These are phyloP conservation scores for Wallacemonas rigidus DNA, from an alignment of 208 protist species.

Conservation along the genomic window DNA sequence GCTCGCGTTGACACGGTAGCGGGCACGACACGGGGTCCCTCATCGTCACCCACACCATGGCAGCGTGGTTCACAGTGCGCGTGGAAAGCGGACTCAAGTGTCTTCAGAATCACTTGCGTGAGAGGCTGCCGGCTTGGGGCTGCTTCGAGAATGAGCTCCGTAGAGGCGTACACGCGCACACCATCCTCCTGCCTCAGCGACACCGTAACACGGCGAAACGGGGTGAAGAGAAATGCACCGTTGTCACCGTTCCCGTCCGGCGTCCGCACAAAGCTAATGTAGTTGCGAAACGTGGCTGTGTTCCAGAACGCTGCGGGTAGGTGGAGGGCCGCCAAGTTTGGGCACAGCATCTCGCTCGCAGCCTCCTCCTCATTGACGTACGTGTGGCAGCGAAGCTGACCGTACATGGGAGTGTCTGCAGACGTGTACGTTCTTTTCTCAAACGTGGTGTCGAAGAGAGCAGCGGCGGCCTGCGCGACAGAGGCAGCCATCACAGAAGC, in stretches of 20 bases:
- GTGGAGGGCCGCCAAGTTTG: conserved; percentile 34
- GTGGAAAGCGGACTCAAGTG: conserved; percentile 29
- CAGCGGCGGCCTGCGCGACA: conserved; percentile 20
- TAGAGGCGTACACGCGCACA: conserved; percentile 24
- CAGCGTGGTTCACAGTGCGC: not conserved
- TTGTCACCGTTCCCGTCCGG: not conserved
- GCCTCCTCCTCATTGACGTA: conserved; percentile 31
- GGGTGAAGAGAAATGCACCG: conserved; percentile 35
- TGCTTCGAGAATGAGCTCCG: conserved; percentile 30
- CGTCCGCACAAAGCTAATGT: conserved; percentile 24
- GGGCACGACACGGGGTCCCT: conserved; percentile 4
- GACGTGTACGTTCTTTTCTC: conserved; percentile 6
- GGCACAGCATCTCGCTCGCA: conserved; percentile 24
- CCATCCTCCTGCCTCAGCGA: conserved; percentile 34
- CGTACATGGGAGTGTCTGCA: conserved; percentile 34
- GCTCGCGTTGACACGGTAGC: conserved; percentile 5
- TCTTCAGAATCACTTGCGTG: conserved; percentile 18
- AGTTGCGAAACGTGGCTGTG: conserved; percentile 20
- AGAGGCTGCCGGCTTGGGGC: conserved; percentile 22
- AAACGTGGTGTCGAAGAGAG: conserved; percentile 30
- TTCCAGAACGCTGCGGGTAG: conserved; percentile 30
- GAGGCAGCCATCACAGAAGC: not conserved
- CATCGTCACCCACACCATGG: not conserved
- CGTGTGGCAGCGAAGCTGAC: conserved; percentile 29
- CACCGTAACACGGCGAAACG: conserved; percentile 29